Base-by-base conservation (phyloP, 2,329 filamentous ascomycete genomes). In the Madurella fahalii region DNA sequence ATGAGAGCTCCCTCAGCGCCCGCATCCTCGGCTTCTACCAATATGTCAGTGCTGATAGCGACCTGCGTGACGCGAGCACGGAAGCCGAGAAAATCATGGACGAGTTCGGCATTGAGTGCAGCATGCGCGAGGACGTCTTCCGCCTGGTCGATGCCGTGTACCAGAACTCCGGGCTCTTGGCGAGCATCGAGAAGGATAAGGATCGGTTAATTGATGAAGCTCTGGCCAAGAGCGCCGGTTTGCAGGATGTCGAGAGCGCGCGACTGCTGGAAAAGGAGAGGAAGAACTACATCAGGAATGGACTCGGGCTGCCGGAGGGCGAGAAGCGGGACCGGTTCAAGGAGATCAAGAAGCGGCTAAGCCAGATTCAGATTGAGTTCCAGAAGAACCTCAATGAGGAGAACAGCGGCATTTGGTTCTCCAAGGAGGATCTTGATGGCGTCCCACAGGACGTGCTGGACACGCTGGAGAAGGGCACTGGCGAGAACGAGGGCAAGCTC, bases 321-420 rank as follows among this genome's bases (percentile, higher is more conserved):
- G 74, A 79, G 4, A 76, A 90, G 73, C 75, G 88, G 58, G 88
- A 91, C 63, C 82, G 88, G 43, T 93, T 93, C 79, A 93, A 91
- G 76, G 87, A 87, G 70, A 91, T 93, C 72, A 89, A 90, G 80
- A 89, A 90, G 77, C 77, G 87, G 12, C 75, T 94, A 53, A 88
- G 84, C 61, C 81, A 87, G 68, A 80, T 93, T 62, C 78, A 81
- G 65, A 91, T 92, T 56, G 77, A 84, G 53, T 90, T 90, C 71
- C 83, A 87, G 67, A 91, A 90, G 76, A 89, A 87, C 64, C 75
- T 93, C 55, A 92, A 92, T 65, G 89, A 93, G 70, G 89, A 94
- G 73, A 85, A 85, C 63, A 86, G 86, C n/a, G 86, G 85, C 2
- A 73, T 92, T 50, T 94, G 89, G 88, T 87, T 93, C 64, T 87